Percentiles rank a stretch among this genome's conserved stretches.
These are phyloP conservation scores for Leishmania tropica DNA, from an alignment of 208 protist genomes.

Conservation along the genomic window DNA sequence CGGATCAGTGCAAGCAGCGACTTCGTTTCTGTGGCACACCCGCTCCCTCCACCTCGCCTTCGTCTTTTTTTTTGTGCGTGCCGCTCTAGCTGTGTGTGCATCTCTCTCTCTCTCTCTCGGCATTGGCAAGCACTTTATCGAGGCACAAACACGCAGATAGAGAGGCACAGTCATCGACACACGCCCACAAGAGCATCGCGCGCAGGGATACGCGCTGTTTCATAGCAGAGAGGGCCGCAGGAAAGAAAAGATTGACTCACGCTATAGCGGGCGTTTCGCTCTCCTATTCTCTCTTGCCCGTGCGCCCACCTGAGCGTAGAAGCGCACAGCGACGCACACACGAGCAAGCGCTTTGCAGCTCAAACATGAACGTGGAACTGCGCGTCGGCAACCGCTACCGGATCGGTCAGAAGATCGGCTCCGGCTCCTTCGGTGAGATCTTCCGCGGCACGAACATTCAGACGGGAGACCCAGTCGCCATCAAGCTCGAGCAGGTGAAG, in stretches of 20 bases:
- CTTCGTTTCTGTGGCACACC: background rate
- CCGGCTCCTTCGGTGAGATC: conserved; percentile 95
- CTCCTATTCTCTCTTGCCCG: background rate
- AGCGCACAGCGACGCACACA: background rate
- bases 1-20: background rate
- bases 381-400: conserved; percentile 96
- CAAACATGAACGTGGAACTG: conserved; percentile 87
- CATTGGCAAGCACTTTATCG: background rate
- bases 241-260: background rate
- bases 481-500: conserved; percentile 92
- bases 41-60: background rate
- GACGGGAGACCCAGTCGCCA: conserved; percentile 88
- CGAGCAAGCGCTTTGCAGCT: background rate
- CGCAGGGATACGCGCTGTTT: background rate
- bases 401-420: conserved; percentile 98
- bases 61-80: background rate
- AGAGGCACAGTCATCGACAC: background rate
- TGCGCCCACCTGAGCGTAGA: background rate
- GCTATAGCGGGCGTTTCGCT: background rate
- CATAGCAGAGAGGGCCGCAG: too few relatives aligned
- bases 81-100: background rate
- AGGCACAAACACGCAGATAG: background rate
- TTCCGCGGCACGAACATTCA: conserved; percentile 92
- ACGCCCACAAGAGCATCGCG: background rate
- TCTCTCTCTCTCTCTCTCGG: background rate